Evolutionary conservation across 2,329 filamentous ascomycete species (phyloP).

Genomic region (Nannizzia gypsea): DNA sequence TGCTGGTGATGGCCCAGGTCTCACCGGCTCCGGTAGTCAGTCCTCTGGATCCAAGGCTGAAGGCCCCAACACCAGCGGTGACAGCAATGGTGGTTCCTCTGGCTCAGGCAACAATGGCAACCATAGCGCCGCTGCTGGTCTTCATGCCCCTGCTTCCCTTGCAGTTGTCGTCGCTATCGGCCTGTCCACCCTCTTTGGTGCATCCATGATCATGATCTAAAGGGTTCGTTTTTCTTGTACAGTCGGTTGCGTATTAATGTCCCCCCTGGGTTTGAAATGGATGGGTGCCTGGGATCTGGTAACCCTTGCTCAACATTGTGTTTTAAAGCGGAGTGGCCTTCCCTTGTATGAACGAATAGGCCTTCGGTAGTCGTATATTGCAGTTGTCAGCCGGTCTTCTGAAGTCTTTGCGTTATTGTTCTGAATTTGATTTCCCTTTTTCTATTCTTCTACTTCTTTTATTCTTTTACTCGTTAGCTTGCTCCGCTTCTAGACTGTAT

Average conservation of each 20-base stretch:
- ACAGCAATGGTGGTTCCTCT: conserved; percentile 15
- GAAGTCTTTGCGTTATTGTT: background rate
- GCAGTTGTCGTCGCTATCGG: conserved; percentile 41
- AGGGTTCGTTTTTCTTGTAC: background rate
- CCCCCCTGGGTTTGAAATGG: background rate
- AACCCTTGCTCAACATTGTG: background rate
- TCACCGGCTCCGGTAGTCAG: conserved; percentile 45
- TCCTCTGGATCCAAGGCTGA: conserved; percentile 41
- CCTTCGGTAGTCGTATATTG: background rate
- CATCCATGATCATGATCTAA: conserved; percentile 23
- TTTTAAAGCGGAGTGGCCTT: background rate
- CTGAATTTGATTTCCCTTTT: background rate
- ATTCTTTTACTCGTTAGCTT: background rate
- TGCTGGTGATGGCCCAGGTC: conserved; percentile 46
- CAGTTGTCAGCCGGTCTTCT: background rate
- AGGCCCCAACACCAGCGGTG: conserved; percentile 35
- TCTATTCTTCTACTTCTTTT: background rate
- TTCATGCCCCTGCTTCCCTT: conserved; percentile 36
- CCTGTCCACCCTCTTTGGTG: conserved; percentile 44
- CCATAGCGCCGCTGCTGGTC: conserved; percentile 34
- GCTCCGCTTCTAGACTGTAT: background rate
- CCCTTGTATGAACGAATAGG: background rate
- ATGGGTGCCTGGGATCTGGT: background rate
- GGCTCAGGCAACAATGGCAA: conserved; percentile 20
- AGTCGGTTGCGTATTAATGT: background rate